Conservation (phyloP, 192 early-diverging fungal genomes). For the Rhizophagus sp. region DNA sequence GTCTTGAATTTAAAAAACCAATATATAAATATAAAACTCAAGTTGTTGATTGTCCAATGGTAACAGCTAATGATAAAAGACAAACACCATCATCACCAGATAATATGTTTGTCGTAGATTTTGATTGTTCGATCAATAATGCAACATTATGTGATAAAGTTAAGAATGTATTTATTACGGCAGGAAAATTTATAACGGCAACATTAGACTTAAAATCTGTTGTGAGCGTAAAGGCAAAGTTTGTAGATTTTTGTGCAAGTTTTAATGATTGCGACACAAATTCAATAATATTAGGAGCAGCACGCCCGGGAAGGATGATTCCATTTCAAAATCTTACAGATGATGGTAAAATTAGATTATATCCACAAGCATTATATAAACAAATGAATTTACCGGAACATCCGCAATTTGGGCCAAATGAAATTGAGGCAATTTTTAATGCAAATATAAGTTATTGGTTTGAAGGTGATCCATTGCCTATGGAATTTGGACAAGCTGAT, state of each 20-base stretch:
- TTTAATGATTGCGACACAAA: not conserved
- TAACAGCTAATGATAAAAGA: not conserved
- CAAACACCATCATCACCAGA: not conserved
- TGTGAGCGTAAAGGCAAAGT: slow-evolving; percentile 39
- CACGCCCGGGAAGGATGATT: slow-evolving; percentile 38
- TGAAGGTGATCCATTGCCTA: not conserved
- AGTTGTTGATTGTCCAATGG: not conserved
- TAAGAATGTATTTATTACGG: slow-evolving; percentile 31
- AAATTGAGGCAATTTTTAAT: slow-evolving; percentile 45
- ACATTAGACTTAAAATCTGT: slow-evolving; percentile 33
- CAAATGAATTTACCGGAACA: slow-evolving; percentile 31
- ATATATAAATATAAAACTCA: not conserved
- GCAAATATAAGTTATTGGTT: slow-evolving; percentile 33
- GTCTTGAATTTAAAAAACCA: not conserved
- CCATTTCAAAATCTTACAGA: slow-evolving; percentile 33
- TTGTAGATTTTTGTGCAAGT: slow-evolving; percentile 34
- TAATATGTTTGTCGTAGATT: slow-evolving; percentile 11
- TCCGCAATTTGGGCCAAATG: slow-evolving; percentile 34
- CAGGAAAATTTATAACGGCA: slow-evolving; percentile 35
- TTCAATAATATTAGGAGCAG: slow-evolving; percentile 26
- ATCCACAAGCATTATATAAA: slow-evolving; percentile 46
- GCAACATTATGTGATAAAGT: slow-evolving; percentile 33
- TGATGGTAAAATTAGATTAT: slow-evolving; percentile 40
- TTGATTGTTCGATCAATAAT: not conserved
- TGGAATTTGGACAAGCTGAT: not conserved